These are phyloP conservation scores for Leishmania turanica DNA, from an alignment of 208 protist genomes.

Conservation along the genomic window DNA sequence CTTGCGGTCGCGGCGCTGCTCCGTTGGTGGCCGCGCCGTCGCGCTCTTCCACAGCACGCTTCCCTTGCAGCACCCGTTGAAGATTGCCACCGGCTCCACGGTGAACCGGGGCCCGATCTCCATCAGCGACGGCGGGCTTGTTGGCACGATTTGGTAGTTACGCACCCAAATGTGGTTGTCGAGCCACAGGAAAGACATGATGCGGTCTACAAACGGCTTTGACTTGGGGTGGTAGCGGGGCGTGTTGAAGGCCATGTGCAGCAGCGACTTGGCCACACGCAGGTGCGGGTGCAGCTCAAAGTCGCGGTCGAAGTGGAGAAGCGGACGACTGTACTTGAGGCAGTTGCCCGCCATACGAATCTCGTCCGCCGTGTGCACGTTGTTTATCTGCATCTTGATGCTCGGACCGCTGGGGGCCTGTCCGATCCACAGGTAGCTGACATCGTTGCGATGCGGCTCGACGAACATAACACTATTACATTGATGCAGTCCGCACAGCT, in stretches of 20 bases:
- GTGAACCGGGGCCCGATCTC: conserved; percentile 98
- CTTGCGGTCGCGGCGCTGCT: conserved; percentile 81
- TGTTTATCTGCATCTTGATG: conserved; percentile 95
- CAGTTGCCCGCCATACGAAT: conserved; percentile 98
- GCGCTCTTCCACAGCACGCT: conserved; percentile 94
- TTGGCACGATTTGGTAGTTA: conserved; percentile 96
- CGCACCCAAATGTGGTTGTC: conserved; percentile 98
- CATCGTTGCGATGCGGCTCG: conserved; percentile 87
- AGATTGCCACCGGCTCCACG: conserved; percentile 93
- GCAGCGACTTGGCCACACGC: conserved; percentile 95
- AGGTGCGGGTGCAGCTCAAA: conserved; percentile 95
- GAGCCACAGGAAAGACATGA: conserved; percentile 96
- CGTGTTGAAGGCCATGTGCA: conserved; percentile 96
- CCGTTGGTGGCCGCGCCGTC: conserved; percentile 62
- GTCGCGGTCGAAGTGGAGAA: conserved; percentile 97
- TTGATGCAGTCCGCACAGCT: conserved; percentile 91
- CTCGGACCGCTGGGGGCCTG: conserved; percentile 94
- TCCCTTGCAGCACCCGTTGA: conserved; percentile 95
- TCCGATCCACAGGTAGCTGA: conserved; percentile 95
- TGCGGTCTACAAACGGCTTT: conserved; percentile 99
- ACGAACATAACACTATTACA: conserved; percentile 95
- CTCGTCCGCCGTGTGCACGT: conserved; percentile 98
- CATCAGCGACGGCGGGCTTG: conserved; percentile 74
- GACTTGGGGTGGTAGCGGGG: conserved; percentile 96
- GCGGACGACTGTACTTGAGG: conserved; percentile 96